Evolutionary conservation across 306 rosid species (phyloP), one percentile per base, ranked within the genome.

Genomic region (Fragaria ananassa): DNA sequence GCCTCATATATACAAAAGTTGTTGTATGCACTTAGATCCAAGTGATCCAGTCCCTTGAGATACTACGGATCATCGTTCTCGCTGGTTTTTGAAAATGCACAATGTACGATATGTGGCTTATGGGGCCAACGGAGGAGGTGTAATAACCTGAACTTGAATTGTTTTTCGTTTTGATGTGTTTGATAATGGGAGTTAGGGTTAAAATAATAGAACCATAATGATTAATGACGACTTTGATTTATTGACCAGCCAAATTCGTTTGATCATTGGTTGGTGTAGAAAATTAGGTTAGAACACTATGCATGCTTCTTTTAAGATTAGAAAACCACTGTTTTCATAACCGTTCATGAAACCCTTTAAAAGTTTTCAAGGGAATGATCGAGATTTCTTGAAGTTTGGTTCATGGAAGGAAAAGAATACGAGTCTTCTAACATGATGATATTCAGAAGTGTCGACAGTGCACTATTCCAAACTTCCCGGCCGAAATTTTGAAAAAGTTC

Each of bases 181-280:
- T 31, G 17, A 19, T 74, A 8, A 50, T 64, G 65, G 12, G 39
- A 70, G 41, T 42, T 39, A 18, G 31, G 53, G 54, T n/a, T 27
- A 50, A 23, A 72, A 25, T 18, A 12, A 29, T 50, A 15, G 35
- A 61, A 13, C 41, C 78, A 61, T 75, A 83, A 79, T 83, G 78
- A 78, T 83, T 83, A 80, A 77, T 56, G 41, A 74, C 27, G 66
- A 60, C 75, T 81, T 58, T 78, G 82, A 62, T 72, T 53, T 34
- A 57, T 78, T 56, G 62, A 56, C 62, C 62, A 21, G 61, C 78
- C 50, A 31, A 54, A 60, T 70, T 74, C 44, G 77, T 79, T 60
- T 19, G 58, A 56, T 79, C 86, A 79, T 79, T 83, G 53, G 47
- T 51, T 68, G 79, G 37, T 51, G 60, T 37, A 56, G 31, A 10